These are phyloP conservation scores for Thelephora ganbajun DNA, from an alignment of 768 basidiomycete species.

Conservation along the genomic window DNA sequence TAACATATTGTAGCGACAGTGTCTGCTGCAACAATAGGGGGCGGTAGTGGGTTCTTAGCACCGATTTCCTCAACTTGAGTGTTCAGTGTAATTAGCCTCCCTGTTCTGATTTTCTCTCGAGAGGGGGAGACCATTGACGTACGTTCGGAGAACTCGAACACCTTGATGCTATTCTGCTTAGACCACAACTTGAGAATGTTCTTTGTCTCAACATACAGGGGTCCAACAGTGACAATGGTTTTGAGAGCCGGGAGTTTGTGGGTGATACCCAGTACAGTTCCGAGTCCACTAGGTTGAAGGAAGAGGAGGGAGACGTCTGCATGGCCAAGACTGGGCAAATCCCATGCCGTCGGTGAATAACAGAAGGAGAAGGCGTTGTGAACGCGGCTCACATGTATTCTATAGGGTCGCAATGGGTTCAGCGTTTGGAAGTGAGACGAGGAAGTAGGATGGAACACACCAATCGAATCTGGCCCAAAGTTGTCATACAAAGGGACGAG, in stretches of 20 bases:
- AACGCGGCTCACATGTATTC: too few species aligned
- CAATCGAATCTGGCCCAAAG: conserved; percentile 79
- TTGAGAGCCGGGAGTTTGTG: conserved; percentile 49
- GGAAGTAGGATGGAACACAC: conserved; percentile 26
- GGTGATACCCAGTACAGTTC: conserved; percentile 12
- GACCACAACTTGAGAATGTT: conserved; percentile 61
- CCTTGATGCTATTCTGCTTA: conserved; percentile 39
- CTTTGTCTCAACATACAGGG: conserved; percentile 34
- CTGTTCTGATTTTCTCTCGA: neutral
- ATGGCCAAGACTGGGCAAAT: too few species aligned
- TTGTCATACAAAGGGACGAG: conserved; percentile 91
- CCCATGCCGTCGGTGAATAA: too few species aligned
- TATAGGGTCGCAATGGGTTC: too few species aligned
- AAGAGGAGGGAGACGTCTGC: too few species aligned
- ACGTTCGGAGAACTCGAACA: conserved; percentile 61
- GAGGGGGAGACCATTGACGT: conserved; percentile 14
- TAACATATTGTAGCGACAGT: conserved; percentile 84
- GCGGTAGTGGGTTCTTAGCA: conserved; percentile 42
- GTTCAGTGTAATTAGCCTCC: neutral
- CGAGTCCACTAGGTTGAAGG: too few species aligned
- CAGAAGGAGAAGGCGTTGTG: too few species aligned
- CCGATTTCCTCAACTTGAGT: conserved; percentile 63
- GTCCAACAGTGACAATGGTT: conserved; percentile 66
- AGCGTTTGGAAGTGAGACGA: too few species aligned
- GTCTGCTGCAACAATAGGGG: conserved; percentile 44